These are phyloP conservation scores for Cystobasidium sp. DNA, from an alignment of 1,284 basidiomycete genomes.

Conservation along the genomic window DNA sequence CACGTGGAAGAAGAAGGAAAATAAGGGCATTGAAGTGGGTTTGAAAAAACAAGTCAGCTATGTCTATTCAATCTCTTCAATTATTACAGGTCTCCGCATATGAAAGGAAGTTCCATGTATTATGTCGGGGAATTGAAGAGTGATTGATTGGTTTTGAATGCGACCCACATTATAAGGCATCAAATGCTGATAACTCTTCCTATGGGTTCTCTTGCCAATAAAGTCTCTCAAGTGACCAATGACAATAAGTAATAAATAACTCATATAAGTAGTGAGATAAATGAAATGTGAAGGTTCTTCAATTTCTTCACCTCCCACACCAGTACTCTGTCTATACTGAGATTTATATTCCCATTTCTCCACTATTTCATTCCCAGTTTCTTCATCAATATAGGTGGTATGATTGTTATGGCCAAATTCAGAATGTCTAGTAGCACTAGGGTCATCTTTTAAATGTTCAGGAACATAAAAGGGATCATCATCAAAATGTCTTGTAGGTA, in stretches of 20 bases:
- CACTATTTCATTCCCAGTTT: too few species aligned
- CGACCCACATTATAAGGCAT: slow-evolving; percentile 75
- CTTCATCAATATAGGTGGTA: not conserved
- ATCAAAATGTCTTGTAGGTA: slow-evolving; percentile 36
- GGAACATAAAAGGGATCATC: slow-evolving; percentile 42
- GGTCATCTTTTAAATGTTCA: slow-evolving; percentile 29
- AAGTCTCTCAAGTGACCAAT: slow-evolving; percentile 95
- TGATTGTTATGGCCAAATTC: slow-evolving; percentile 30
- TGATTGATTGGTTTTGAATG: too few species aligned
- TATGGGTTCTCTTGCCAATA: slow-evolving; percentile 81
- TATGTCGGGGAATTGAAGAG: not conserved
- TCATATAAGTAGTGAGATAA: slow-evolving; percentile 54
- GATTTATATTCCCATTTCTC: slow-evolving; percentile 44
- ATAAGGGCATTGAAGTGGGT: not conserved
- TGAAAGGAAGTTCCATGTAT: not conserved
- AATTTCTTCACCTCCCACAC: slow-evolving; percentile 53
- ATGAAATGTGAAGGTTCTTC: slow-evolving; percentile 50
- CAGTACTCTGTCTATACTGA: slow-evolving; percentile 45
- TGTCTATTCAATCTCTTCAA: not conserved
- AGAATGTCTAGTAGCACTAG: slow-evolving; percentile 19
- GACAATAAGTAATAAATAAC: slow-evolving; percentile 77
- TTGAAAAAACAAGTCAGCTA: too few species aligned
- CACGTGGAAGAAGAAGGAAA: not conserved
- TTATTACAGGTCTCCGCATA: not conserved
- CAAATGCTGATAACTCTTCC: slow-evolving; percentile 76